Conservation (phyloP, 2,329 filamentous ascomycete species). For the Pyrenochaeta sp. region DNA sequence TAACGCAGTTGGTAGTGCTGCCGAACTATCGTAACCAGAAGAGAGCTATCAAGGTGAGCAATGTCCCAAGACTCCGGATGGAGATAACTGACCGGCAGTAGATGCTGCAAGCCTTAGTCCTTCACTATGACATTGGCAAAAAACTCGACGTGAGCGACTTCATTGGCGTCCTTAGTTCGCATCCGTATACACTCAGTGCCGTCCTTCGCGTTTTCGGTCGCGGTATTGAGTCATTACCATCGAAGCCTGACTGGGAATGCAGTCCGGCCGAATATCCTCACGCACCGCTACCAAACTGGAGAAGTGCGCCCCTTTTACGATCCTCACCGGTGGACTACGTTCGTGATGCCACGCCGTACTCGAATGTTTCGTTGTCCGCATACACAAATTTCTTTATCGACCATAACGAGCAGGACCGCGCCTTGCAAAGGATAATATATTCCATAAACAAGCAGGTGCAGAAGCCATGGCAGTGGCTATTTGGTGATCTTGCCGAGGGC, state of each 20-base stretch:
- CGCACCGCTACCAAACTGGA: conserved; percentile 1
- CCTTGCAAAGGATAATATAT: conserved; percentile 2
- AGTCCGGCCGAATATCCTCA: not conserved
- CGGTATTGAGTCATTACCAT: conserved; percentile 17
- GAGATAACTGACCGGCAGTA: not conserved
- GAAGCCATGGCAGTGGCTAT: conserved; percentile 13
- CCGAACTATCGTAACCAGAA: conserved; percentile 15
- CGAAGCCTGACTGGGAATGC: conserved; percentile 8
- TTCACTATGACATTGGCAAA: conserved; percentile 15
- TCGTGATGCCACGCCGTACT: not conserved
- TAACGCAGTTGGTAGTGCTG: conserved; percentile 17
- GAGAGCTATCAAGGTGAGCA: conserved; percentile 15
- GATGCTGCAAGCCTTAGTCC: conserved; percentile 15
- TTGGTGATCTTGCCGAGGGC: conserved; percentile 8
- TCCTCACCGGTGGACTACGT: conserved; percentile 9
- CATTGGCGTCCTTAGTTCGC: conserved; percentile 7
- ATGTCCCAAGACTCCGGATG: not conserved
- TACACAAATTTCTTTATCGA: conserved; percentile 14
- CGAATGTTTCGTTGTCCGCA: not conserved
- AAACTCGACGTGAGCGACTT: not conserved
- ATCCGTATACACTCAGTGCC: conserved; percentile 11
- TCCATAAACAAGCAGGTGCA: conserved; percentile 7
- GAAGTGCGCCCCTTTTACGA: conserved; percentile 2
- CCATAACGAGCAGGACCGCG: not conserved
- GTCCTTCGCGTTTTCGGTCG: conserved; percentile 17